A percentile compares a stretch with the other conserved stretches of the same genome.
Evolutionary conservation across 139 green algal species (phyloP).

Genomic region (Closterium sp.): DNA sequence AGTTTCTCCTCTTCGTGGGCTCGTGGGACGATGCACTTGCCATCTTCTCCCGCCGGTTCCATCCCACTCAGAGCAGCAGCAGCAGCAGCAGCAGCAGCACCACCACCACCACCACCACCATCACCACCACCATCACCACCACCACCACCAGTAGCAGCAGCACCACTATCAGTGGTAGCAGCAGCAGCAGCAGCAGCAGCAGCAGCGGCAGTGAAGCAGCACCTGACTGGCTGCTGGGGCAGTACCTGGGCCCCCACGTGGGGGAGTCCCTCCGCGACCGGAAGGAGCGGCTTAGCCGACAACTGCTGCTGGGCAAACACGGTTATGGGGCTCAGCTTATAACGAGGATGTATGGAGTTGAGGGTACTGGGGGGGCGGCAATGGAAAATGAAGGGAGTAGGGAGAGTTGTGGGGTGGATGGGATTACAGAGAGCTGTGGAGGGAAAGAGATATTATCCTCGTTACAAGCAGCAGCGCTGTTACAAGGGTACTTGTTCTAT

Average conservation of each 20-base stretch:
- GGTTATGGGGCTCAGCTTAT: background rate
- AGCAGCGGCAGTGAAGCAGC: background rate
- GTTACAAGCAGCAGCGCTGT: background rate
- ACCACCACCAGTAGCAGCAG: background rate
- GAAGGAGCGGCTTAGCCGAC: conserved; percentile 9
- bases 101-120: background rate
- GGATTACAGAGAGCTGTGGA: background rate
- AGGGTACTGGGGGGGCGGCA: background rate
- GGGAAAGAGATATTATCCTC: background rate
- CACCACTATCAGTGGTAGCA: background rate
- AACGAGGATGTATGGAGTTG: conserved; percentile 2
- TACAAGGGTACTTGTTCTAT: conserved; percentile 33
- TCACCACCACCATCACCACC: background rate
- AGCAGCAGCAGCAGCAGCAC: background rate
- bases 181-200: background rate
- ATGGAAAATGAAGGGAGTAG: background rate
- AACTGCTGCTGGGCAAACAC: conserved; percentile 12
- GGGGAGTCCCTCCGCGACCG: conserved; percentile 18
- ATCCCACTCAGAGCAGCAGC: background rate
- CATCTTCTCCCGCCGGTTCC: background rate
- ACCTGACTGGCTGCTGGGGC: background rate
- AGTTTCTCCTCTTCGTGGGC: conserved; percentile 36
- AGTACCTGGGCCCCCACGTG: conserved; percentile 29
- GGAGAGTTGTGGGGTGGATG: background rate
- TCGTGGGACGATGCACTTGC: conserved; percentile 2